A percentile compares a stretch with the other conserved stretches of the same genome.
phyloP scores from a whole-genome alignment of 345 rosid species.

The Geranium brycei region DNA sequence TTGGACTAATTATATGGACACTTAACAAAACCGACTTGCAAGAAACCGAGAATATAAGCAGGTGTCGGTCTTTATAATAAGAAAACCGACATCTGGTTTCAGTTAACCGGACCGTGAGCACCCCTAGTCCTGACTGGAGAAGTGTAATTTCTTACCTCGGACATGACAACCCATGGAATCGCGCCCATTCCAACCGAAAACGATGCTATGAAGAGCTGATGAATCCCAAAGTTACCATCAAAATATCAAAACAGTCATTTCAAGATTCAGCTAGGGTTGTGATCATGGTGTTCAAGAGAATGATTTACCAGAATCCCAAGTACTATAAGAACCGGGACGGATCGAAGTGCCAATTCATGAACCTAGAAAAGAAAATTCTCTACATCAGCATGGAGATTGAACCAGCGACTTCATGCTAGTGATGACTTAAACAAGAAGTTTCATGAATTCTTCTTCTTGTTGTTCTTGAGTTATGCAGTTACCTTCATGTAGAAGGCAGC shows the following conservation, averaged over 20 bases:
- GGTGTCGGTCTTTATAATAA: too few relatives aligned
- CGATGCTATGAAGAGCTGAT: constrained; percentile 62
- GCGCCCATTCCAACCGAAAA: constrained; percentile 97
- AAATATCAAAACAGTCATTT: not conserved
- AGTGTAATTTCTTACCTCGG: constrained; percentile 44
- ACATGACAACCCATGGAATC: constrained; percentile 95
- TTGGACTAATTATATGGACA: too few relatives aligned
- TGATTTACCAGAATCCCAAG: constrained; percentile 61
- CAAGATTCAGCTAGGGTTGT: not conserved
- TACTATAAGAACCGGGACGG: constrained; percentile 64
- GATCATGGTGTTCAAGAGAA: not conserved
- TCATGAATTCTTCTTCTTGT: not conserved
- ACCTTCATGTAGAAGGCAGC: constrained; percentile 65
- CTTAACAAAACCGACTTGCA: too few relatives aligned
- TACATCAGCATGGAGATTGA: too few relatives aligned
- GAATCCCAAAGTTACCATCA: constrained; percentile 1
- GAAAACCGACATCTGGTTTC: too few relatives aligned
- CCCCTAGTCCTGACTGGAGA: too few relatives aligned
- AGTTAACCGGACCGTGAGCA: too few relatives aligned
- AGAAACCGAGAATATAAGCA: too few relatives aligned
- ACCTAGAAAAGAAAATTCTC: constrained; percentile 18
- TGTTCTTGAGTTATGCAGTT: not conserved
- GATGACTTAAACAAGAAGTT: too few relatives aligned
- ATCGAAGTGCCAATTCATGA: constrained; percentile 43
- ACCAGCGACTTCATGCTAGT: too few relatives aligned